Evolutionary conservation across 1,139 yeast genomes (phyloP), one percentile per base, ranked within the genome.

Genomic region (Meyerozyma athensensis): DNA sequence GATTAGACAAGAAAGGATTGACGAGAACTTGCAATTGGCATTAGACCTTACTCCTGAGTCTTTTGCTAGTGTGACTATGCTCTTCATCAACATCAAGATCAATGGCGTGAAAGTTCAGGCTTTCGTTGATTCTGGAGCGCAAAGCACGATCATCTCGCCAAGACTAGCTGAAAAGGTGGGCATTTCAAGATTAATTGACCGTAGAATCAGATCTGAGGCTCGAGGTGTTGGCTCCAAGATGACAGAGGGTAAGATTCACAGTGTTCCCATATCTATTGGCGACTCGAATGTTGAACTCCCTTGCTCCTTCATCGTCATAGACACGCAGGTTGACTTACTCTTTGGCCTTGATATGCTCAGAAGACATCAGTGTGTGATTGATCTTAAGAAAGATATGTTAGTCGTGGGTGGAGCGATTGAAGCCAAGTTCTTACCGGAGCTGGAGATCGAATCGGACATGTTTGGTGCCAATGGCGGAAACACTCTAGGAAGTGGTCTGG

Each of bases 51-150:
- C 90, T 7, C 98, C 99, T 0, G 98, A 92, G 58, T 75, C 86
- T 30, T 92, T 92, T 59, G 81, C 90, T 0, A 63, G 74, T 1
- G 94, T 92, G 4, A 77, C 77, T 30, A 89, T 94, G 96, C 70
- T 92, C 37, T 90, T 81, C 61, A 79, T 92, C 14, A 72, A 81
- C 40, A 72, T 89, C 37, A 79, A 77, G 43, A 83, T 92, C 19
- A 89, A 90, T 52, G 92, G 94, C 1, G 72, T 74, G 36, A 78
- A 81, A 18, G 85, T 89, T 7, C 86, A 86, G 56, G 97, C 97
- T 0, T 86, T 92, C 65, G 95, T 92, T 8, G 99, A 92, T 56
- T 80, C 97, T 0, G 98, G 99, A 2, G 98, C 99, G 1, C 97
- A 89, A 58, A 71, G 79, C 31, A 89, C 98, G 0, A 82, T 90